Base-by-base conservation (phyloP, 441 rosid genomes). In the Jatropha podagrica region DNA sequence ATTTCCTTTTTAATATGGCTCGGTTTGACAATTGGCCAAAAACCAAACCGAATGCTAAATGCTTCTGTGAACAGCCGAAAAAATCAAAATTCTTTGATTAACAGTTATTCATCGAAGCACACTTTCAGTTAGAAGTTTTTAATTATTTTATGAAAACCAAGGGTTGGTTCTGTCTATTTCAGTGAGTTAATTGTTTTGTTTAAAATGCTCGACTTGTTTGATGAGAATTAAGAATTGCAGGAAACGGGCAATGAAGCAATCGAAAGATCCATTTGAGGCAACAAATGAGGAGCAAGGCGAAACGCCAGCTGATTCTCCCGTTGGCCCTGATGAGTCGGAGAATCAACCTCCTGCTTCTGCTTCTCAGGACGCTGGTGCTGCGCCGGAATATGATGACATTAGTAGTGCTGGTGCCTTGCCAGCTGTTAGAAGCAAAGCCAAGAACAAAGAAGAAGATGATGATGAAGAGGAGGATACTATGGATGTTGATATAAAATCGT, bases 221-320 rank as follows among this genome's bases (percentile, higher is more conserved):
- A 17, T 52, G 5, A 13, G 18, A 52, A 13, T 3, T 15, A 13
- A 52, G 18, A 15, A 13, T 9, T 38, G 63, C 40, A 69, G 56
- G 51, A 58, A 65, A 62, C 55, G 20, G 71, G 32, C 7, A 73
- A 95, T 92, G 97, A 90, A 90, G 78, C 90, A 91, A 59, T 89
- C 92, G 0, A 95, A 91, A 85, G 99, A 91, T 80, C 97, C 97
- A 0, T 93, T 95, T 70, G 96, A 96, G 80, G 97, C 91, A 9
- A 97, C 97, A 11, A 80, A 85, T 48, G 96, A 88, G 72, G 97
- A 91, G 86, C 90, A 90, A 76, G 92, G 87, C 71, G 93, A 90
- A 15, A 86, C 94, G 0, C 46, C 92, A 0, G 85, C 90, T 3
- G 88, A 87, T 37, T 92, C 95, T 58, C 92, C 95, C 0, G 32